These are phyloP conservation scores for Seminavis robusta DNA, from an alignment of 108 stramenopile species.

Conservation along the genomic window DNA sequence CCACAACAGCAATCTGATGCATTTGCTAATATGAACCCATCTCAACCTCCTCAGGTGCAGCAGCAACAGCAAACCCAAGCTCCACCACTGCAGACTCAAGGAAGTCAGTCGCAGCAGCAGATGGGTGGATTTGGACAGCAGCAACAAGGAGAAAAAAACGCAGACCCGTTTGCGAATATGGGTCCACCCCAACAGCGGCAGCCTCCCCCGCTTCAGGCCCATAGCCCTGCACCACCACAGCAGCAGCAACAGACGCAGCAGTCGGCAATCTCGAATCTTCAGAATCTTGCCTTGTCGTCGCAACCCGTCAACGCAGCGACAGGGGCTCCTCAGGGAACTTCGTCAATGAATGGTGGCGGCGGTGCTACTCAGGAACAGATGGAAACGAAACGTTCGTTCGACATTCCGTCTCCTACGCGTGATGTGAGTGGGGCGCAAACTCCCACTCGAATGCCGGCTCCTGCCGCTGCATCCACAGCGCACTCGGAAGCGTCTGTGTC, in stretches of 20 bases:
- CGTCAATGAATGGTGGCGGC: too few relatives aligned
- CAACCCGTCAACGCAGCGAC: too few relatives aligned
- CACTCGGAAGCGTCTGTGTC: background rate
- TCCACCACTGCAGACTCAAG: constrained; percentile 13
- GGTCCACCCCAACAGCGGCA: too few relatives aligned
- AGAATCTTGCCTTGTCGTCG: background rate
- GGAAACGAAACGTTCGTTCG: too few relatives aligned
- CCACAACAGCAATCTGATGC: constrained; percentile 5
- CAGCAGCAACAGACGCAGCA: background rate
- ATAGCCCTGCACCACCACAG: too few relatives aligned
- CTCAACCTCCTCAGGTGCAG: constrained; percentile 16
- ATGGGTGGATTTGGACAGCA: constrained; percentile 8
- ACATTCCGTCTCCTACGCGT: too few relatives aligned
- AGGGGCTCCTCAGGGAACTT: too few relatives aligned
- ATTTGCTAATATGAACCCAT: background rate
- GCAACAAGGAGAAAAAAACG: background rate
- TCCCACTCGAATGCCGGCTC: too few relatives aligned
- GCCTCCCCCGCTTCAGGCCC: too few relatives aligned
- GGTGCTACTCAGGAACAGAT: too few relatives aligned
- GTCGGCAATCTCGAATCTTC: background rate
- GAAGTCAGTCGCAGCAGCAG: constrained; percentile 12
- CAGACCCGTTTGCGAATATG: too few relatives aligned
- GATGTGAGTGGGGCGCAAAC: background rate
- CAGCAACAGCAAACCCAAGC: constrained; percentile 11
- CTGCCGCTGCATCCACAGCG: background rate